Base-by-base conservation (phyloP, 106 monocot species). In the Xerophyta viscosa region DNA sequence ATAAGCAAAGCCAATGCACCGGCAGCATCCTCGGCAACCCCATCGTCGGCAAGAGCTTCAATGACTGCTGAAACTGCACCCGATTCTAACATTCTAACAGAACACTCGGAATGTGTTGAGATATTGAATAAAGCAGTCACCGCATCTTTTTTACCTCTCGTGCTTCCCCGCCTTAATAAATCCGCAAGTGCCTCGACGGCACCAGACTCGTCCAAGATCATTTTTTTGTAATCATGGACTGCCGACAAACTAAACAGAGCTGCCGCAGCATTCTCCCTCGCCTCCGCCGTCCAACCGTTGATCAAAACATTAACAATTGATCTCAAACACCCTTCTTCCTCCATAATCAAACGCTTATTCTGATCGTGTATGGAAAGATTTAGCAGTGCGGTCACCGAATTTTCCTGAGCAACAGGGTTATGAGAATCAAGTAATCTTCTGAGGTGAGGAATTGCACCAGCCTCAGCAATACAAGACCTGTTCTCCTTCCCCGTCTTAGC, bases 111-210 rank as follows among this genome's bases (percentile, higher is more conserved):
- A 29, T 83, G 77, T 6, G 76, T 79, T 11, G 83, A 72, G 5
- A 89, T 37, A 46, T 89, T 84, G 71, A 74, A 89, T 24, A 89
- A 50, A 10, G 89, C 83, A 52, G 66, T 80, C 41, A 80, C 89
- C 0, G 89, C 89, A 48, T 89, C 83, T 54, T 77, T 89, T 66
- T 63, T 80, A 31, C 84, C 89, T 61, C 79, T 66, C 12, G 69
- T 25, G 2, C 68, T 80, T 4, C 89, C 83, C 2, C 77, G 26
- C 27, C 41, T 73, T 53, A 89, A 29, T 37, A 89, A 15, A 20
- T 10, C 37, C 2, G 73, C 72, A 22, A 89, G 41, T 4, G 73
- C 69, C 54, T 80, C 73, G 1, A 77, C 62, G 0, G 77, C 77
- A 6, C 80, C 77, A 0, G 70, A 46, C 43, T 84, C 84, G 17